These are phyloP conservation scores for Rhododendron henanense DNA, from an alignment of 148 eudicot genomes.

Conservation along the genomic window DNA sequence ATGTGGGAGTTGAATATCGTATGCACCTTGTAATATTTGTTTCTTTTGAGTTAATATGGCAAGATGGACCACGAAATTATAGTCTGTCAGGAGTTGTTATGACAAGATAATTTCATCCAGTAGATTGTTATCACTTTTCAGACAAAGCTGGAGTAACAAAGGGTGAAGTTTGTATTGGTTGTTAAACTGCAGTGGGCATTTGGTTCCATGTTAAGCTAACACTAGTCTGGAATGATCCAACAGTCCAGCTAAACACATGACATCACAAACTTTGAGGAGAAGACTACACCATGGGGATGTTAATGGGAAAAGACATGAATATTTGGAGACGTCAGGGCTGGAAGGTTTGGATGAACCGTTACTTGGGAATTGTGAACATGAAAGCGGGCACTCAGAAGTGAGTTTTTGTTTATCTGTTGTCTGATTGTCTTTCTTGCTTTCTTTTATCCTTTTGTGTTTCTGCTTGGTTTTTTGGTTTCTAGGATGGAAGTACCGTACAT, in stretches of 20 bases:
- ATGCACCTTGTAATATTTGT: neutral
- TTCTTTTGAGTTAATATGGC: neutral
- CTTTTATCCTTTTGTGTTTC: neutral
- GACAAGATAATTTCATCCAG: neutral
- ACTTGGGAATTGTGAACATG: constrained; percentile 51
- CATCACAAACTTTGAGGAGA: constrained; percentile 66
- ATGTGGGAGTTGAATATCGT: neutral
- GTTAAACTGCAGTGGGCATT: neutral
- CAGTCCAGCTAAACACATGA: constrained; percentile 37
- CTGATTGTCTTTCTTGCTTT: neutral
- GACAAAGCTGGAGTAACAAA: neutral
- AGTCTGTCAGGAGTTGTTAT: neutral
- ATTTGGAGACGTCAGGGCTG: constrained; percentile 43
- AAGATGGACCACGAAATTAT: neutral
- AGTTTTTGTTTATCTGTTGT: constrained; percentile 2
- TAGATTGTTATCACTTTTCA: neutral
- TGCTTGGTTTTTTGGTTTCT: neutral
- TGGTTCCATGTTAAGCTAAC: neutral
- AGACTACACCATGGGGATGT: constrained; percentile 92
- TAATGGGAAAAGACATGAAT: constrained; percentile 72
- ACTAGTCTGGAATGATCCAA: neutral
- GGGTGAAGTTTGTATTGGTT: neutral
- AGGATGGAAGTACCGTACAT: neutral
- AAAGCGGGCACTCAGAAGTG: constrained; percentile 43
- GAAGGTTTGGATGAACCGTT: constrained; percentile 69